Conservation (phyloP, 352 stramenopile species). For the Phytophthora lateralis region DNA sequence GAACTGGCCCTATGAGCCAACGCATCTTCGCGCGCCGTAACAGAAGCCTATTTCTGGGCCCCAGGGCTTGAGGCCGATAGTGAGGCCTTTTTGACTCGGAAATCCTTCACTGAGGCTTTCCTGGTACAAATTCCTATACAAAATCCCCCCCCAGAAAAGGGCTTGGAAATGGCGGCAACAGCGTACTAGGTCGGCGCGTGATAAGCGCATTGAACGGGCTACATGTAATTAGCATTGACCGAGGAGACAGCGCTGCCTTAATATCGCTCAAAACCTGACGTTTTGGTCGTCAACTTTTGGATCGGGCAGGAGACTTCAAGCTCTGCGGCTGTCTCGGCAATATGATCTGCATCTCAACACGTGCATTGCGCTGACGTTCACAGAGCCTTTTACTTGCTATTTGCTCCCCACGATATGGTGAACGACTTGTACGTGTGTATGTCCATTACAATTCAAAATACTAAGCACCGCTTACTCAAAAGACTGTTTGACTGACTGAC, state of each 20-base stretch:
- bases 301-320: no score
- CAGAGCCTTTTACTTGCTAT: no score
- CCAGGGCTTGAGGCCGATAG: not conserved
- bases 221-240: not conserved
- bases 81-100: constrained; percentile 27
- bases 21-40: not conserved
- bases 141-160: constrained; percentile 1
- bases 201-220: not conserved
- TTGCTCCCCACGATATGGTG: no score
- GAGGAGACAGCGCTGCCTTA: not conserved
- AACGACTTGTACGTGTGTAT: no score
- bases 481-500: no score
- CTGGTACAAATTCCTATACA: constrained; percentile 18
- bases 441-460: no score
- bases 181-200: not conserved
- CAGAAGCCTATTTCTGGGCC: constrained; percentile 7
- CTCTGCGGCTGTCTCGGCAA: no score
- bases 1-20: constrained; percentile 10
- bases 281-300: not conserved
- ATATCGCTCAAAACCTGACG: not conserved
- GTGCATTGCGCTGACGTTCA: no score
- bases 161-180: not conserved
- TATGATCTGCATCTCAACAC: no score
- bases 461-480: no score
- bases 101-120: constrained; percentile 16